A percentile compares a stretch with the other conserved stretches of the same genome.
Conservation (phyloP, 2,329 filamentous ascomycete genomes). For the Triangularia verruculosa region DNA sequence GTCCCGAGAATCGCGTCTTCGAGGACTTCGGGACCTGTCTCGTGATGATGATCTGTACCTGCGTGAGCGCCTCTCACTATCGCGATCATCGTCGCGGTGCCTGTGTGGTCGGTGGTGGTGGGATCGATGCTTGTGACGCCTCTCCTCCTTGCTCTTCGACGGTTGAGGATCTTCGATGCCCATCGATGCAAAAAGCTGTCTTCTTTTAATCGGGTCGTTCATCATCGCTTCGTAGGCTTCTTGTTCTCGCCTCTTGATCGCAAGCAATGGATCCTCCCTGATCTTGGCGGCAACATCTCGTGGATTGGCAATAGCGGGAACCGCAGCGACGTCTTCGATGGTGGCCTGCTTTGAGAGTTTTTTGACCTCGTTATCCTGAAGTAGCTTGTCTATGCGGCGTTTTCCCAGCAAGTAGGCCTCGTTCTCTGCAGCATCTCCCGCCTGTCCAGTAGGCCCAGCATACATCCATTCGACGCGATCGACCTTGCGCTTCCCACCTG, state of each 20-base stretch:
- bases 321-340: slow-evolving; percentile 57
- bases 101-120: slow-evolving; percentile 41
- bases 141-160: slow-evolving; percentile 40
- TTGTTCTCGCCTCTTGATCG: slow-evolving; percentile 91
- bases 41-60: slow-evolving; percentile 47
- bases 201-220: slow-evolving; percentile 68
- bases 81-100: slow-evolving; percentile 41
- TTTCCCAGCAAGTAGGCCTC: slow-evolving; percentile 93
- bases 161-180: slow-evolving; percentile 50
- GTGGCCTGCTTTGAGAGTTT: slow-evolving; percentile 70
- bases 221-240: slow-evolving; percentile 76
- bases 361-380: slow-evolving; percentile 78
- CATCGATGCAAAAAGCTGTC: slow-evolving; percentile 64
- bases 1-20: slow-evolving; percentile 32
- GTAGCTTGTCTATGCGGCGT: slow-evolving; percentile 76
- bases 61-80: slow-evolving; percentile 38
- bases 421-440: slow-evolving; percentile 80
- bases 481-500: slow-evolving; percentile 71
- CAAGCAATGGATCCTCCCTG: slow-evolving; percentile 83
- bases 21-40: slow-evolving; percentile 43
- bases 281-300: slow-evolving; percentile 84
- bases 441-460: slow-evolving; percentile 76
- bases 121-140: slow-evolving; percentile 40
- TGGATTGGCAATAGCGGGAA: slow-evolving; percentile 67
- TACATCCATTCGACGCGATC: slow-evolving; percentile 99